phyloP scores from a whole-genome alignment of 345 rosid genomes.

The Isatis tinctoria region DNA sequence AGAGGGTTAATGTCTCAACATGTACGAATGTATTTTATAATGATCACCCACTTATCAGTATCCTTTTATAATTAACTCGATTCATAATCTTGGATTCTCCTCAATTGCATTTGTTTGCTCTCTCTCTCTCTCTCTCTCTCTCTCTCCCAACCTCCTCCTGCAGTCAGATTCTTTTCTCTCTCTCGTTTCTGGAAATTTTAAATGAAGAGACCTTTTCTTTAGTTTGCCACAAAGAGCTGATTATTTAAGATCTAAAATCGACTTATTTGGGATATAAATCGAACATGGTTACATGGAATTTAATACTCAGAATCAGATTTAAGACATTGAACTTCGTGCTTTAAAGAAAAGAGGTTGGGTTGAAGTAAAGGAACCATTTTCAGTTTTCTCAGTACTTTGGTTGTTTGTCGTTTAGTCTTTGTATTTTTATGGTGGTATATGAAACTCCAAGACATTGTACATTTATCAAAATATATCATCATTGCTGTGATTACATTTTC shows the following conservation, averaged over 20 bases:
- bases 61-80: not conserved
- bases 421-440: not conserved
- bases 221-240: conserved; percentile 6
- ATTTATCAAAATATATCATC: not conserved
- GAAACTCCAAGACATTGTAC: conserved; percentile 18
- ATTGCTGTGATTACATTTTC: not conserved
- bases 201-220: not conserved
- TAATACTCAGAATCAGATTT: not conserved
- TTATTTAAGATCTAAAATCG: not conserved
- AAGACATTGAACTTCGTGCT: conserved; percentile 29
- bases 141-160: conserved; percentile 5
- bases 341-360: conserved; percentile 10
- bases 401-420: conserved; percentile 20
- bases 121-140: conserved; percentile 5
- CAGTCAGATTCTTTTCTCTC: conserved; percentile 18
- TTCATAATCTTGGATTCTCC: conserved; percentile 26
- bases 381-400: conserved; percentile 19
- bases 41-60: conserved; percentile 31
- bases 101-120: conserved; percentile 1
- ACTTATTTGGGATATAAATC: not conserved
- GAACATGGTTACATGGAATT: conserved; percentile 15
- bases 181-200: not conserved
- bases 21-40: conserved; percentile 30
- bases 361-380: conserved; percentile 28
- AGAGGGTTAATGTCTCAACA: conserved; percentile 34